Evolutionary conservation across 2,329 filamentous ascomycete genomes (phyloP).

Genomic region (Fusarium burgessii): DNA sequence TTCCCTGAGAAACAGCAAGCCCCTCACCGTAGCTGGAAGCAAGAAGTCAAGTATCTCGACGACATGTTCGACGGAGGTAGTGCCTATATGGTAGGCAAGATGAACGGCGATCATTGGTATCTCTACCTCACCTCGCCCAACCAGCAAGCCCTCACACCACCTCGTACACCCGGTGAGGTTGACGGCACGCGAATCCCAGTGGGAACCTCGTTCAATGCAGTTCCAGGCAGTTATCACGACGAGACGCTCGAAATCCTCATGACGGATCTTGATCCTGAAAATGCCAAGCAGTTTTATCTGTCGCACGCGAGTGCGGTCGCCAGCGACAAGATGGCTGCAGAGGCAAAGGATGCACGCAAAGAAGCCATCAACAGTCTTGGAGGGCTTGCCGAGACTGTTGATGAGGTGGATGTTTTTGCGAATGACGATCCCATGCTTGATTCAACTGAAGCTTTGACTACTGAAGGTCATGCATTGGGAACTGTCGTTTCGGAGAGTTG

Average conservation of each 20-base stretch:
- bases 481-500: constrained; percentile 92
- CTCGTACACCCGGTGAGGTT: constrained; percentile 75
- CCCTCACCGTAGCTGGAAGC: constrained; percentile 96
- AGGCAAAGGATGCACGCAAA: constrained; percentile 72
- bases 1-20: constrained; percentile 95
- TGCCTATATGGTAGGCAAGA: constrained; percentile 99
- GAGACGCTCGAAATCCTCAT: constrained; percentile 82
- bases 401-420: constrained; percentile 85
- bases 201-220: constrained; percentile 55
- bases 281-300: constrained; percentile 78
- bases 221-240: constrained; percentile 69
- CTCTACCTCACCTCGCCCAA: constrained; percentile 94
- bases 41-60: constrained; percentile 94
- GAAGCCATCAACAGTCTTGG: constrained; percentile 70
- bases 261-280: constrained; percentile 76
- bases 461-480: constrained; percentile 92
- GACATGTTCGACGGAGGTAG: constrained; percentile 92
- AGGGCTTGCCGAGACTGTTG: constrained; percentile 63
- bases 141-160: constrained; percentile 81
- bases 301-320: constrained; percentile 88
- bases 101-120: constrained; percentile 99
- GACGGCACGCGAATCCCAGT: constrained; percentile 66
- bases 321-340: constrained; percentile 79
- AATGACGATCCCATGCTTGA: constrained; percentile 68
- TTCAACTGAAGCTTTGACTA: constrained; percentile 80